phyloP scores from a whole-genome alignment of 345 rosid species.

The Dovyalis caffra region DNA sequence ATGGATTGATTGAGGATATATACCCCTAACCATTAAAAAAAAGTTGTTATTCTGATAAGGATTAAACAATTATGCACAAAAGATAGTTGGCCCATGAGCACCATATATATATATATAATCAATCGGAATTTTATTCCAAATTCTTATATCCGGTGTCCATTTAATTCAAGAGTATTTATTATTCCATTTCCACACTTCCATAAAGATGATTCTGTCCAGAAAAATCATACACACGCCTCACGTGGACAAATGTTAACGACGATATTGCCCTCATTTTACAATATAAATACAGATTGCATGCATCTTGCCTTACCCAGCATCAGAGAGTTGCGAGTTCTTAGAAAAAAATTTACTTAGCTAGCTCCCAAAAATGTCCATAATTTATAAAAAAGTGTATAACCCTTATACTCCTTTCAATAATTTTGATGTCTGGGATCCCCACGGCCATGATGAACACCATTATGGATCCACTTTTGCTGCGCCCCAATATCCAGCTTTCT shows the following conservation, averaged over 20 bases:
- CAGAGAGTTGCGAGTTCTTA: background rate
- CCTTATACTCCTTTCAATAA: background rate
- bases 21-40: too few species aligned
- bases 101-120: background rate
- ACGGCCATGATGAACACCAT: background rate
- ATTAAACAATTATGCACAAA: background rate
- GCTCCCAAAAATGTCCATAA: slow-evolving; percentile 16
- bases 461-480: background rate
- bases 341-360: too few species aligned
- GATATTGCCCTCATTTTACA: too few species aligned
- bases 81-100: background rate
- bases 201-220: too few species aligned
- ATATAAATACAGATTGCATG: too few species aligned
- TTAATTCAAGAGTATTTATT: too few species aligned
- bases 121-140: background rate
- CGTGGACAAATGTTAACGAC: too few species aligned
- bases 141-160: background rate
- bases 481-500: slow-evolving; percentile 10
- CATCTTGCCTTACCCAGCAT: background rate
- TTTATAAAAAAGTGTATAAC: background rate
- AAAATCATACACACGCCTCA: too few species aligned
- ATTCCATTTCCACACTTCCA: too few species aligned
- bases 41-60: background rate
- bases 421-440: slow-evolving; percentile 10
- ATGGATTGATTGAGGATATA: too few species aligned